Conservation (phyloP, 768 basidiomycete genomes). For the Crucibulum laeve region DNA sequence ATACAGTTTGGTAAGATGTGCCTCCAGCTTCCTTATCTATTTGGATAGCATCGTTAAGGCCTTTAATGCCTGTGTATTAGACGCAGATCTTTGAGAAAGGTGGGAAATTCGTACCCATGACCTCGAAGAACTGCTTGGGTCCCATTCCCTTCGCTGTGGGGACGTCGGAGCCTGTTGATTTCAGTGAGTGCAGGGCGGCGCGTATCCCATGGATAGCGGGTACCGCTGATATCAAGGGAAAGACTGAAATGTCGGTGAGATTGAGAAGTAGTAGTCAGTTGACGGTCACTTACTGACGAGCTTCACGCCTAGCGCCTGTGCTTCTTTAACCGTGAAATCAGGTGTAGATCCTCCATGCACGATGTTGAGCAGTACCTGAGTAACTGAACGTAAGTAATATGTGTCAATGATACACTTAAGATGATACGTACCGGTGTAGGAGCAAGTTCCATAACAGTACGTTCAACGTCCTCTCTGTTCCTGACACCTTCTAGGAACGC, state of each 20-base stretch:
- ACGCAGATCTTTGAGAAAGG: not conserved
- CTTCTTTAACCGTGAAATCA: conserved; percentile 43
- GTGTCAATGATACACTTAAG: conserved; percentile 1
- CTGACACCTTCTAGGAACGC: conserved; percentile 50
- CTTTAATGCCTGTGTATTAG: conserved; percentile 2
- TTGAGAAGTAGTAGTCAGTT: not conserved
- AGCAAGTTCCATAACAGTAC: conserved; percentile 29
- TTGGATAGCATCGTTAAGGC: conserved; percentile 18
- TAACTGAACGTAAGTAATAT: not conserved
- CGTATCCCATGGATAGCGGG: conserved; percentile 46
- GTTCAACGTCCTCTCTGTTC: conserved; percentile 37
- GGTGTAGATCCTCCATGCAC: conserved; percentile 49
- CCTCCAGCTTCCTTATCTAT: conserved; percentile 14
- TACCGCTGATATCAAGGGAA: conserved; percentile 42
- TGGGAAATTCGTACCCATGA: conserved; percentile 32
- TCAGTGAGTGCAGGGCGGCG: conserved; percentile 41
- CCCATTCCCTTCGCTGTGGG: conserved; percentile 36
- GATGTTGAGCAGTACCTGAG: conserved; percentile 41
- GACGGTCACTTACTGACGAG: conserved; percentile 24
- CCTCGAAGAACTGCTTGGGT: conserved; percentile 46
- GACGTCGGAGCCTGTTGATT: conserved; percentile 46
- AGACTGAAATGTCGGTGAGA: conserved; percentile 24
- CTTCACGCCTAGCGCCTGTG: conserved; percentile 40
- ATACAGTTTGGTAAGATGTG: not conserved
- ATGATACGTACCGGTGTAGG: conserved; percentile 32